Evolutionary conservation across 2,329 filamentous ascomycete species (phyloP), one percentile per base, ranked within the genome.

Genomic region (Alternaria postmessia): DNA sequence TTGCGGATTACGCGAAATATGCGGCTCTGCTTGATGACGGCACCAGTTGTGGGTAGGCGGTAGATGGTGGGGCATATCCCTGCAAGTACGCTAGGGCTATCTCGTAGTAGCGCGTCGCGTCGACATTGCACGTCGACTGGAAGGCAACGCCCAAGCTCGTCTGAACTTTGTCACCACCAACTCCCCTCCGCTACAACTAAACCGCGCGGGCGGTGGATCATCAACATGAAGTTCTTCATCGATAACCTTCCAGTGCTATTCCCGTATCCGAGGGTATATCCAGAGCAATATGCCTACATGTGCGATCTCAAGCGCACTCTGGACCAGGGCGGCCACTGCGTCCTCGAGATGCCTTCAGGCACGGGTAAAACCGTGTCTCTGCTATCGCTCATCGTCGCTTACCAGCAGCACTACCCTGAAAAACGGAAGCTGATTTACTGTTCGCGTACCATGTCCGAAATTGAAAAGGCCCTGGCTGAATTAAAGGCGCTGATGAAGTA

Each of bases 391-490:
- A 99, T 99, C 73, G 89, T 99, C 59, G 94, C 95, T 42, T 99
- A 99, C 74, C 96, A 99, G 79, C 92, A 95, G 77, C 90, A 94
- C 76, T 94, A 94, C 73, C 93, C 94, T 3, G 93, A 97, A 75
- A 92, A 95, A 72, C 87, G 96, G 57, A 99, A 99, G 80, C 88
- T 99, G 52, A 97, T 99, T 57, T 99, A 99, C 81, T 99, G 95
- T 83, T 99, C 95, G 65, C 93, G 95, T 89, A 99, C 95, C 57
- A 99, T 99, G 94, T 99, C 95, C 38, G 95, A 99, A 82, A 99
- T 99, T 73, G 95, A 99, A 78, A 99, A 99, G 81, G 95, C 96
- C 0, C 81, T 99, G 53, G 92, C 92, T 9, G 95, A 99, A 79
- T 79, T 99, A 70, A 93, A 95, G 77, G 89, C 89, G 24, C 81